Evolutionary conservation across 768 basidiomycete genomes (phyloP).

Genomic region (Mycena maculata): DNA sequence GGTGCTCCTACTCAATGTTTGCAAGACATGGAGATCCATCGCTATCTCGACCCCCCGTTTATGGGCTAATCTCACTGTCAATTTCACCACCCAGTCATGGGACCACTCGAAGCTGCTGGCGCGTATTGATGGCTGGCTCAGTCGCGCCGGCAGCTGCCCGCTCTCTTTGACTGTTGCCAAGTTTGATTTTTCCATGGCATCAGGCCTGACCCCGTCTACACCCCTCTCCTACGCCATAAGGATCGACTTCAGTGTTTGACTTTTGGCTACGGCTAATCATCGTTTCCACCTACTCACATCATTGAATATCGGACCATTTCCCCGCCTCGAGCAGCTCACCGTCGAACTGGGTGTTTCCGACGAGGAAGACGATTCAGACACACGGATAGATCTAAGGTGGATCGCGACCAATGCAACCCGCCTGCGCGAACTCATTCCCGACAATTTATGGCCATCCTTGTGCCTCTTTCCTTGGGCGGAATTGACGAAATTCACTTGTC

Average conservation of each 20-base stretch:
- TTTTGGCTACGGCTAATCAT: not conserved
- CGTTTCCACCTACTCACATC: not conserved
- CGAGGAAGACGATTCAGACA: not conserved
- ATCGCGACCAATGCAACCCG: not conserved
- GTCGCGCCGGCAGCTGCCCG: not conserved
- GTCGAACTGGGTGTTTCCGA: not conserved
- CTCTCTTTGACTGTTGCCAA: not conserved
- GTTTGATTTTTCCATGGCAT: not conserved
- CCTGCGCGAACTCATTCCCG: not conserved
- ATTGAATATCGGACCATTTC: not conserved
- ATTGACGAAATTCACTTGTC: not conserved
- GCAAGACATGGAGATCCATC: slow-evolving; percentile 12
- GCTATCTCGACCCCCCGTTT: slow-evolving; percentile 1
- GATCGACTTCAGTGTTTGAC: not conserved
- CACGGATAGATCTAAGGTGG: not conserved
- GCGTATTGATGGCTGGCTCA: not conserved
- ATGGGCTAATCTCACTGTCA: not conserved
- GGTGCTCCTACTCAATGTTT: slow-evolving; percentile 4
- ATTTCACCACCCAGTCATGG: not conserved
- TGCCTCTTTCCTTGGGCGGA: not conserved
- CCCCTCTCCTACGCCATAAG: not conserved
- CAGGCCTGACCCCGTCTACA: not conserved
- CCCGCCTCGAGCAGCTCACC: not conserved
- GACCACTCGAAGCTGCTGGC: not conserved
- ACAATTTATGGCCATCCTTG: not conserved